These are phyloP conservation scores for Beauveria bassiana DNA, from an alignment of 2,329 filamentous ascomycete species.

Conservation along the genomic window DNA sequence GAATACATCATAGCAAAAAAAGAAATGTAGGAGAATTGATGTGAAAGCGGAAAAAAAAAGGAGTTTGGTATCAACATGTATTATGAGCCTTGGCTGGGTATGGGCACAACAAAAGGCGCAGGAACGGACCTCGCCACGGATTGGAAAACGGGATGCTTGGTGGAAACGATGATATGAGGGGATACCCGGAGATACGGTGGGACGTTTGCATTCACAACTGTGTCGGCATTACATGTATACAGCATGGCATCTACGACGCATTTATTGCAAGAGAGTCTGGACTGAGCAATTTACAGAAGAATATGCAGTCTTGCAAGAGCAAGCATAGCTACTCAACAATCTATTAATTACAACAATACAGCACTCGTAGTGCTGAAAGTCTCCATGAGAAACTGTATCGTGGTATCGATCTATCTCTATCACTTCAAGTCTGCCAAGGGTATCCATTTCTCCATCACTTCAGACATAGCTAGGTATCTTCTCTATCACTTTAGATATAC, in stretches of 20 bases:
- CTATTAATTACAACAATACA: neutral
- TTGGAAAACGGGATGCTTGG: neutral
- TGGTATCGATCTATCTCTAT: too few relatives aligned
- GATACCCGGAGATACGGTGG: neutral
- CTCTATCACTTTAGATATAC: too few relatives aligned
- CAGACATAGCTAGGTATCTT: too few relatives aligned
- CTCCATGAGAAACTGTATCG: too few relatives aligned
- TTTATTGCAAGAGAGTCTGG: neutral
- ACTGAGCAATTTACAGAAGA: neutral
- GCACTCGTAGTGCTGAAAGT: too few relatives aligned
- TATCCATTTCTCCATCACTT: too few relatives aligned
- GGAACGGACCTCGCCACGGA: neutral
- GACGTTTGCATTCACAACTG: neutral
- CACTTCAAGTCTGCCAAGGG: too few relatives aligned
- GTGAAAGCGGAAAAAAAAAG: neutral
- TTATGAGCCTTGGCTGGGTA: constrained; percentile 5
- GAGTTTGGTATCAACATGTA: constrained; percentile 7
- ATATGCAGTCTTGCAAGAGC: neutral
- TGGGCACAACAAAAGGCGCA: neutral
- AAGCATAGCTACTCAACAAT: neutral
- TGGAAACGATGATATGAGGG: neutral
- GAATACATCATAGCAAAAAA: neutral
- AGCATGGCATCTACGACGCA: neutral
- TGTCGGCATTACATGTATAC: neutral
- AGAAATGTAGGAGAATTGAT: neutral